Evolutionary conservation across 192 early-diverging fungal genomes (phyloP), one percentile per base, ranked within the genome.

Genomic region (Coemansia sp.): DNA sequence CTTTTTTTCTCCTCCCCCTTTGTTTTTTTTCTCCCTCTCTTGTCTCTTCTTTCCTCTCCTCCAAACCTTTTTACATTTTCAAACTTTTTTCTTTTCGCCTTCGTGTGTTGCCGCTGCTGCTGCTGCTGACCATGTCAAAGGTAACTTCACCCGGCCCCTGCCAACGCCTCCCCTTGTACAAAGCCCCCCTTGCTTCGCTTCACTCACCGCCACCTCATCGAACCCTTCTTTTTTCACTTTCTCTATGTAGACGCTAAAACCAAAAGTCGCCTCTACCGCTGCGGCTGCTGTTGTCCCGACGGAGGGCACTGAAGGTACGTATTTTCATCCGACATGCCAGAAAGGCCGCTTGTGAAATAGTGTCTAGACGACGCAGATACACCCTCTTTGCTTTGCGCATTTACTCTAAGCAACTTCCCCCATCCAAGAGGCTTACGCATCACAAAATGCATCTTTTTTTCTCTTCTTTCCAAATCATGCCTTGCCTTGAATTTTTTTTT

Each of bases 281-380:
- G 61, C 61, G 26, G 72, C 46, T 62, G 59, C 21, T 61, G 42
- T 23, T 61, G 42, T 23, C 43, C 21, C 62, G 60, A 21, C 19
- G 6, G 60, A 62, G 21, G 33, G 52, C 52, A 13, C 67, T 8
- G 73, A 75, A 30, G 73, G 73, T 75, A 75, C 30, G 42, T 63
- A 30, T 42, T 63, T 26, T 32, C 63, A 6, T 44, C 40, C 28
- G 50, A 28, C 40, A 23, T 13, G 35, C 52, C 39, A 43, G 52
- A 30, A 55, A 52, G 35, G 30, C 49, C 35, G 19, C 35, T 10
- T 50, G 47, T 13, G 35, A 30, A 47, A 47, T 52, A 52, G 64
- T 52, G 47, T 38, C 44, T 53, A 37, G 17, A 64, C 40, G 32
- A 2, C 6, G 6, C 62, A 32, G 62, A 21, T 26, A 26, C 40